Evolutionary conservation across 2,329 filamentous ascomycete species (phyloP).

Genomic region (Aspergillus sp.): DNA sequence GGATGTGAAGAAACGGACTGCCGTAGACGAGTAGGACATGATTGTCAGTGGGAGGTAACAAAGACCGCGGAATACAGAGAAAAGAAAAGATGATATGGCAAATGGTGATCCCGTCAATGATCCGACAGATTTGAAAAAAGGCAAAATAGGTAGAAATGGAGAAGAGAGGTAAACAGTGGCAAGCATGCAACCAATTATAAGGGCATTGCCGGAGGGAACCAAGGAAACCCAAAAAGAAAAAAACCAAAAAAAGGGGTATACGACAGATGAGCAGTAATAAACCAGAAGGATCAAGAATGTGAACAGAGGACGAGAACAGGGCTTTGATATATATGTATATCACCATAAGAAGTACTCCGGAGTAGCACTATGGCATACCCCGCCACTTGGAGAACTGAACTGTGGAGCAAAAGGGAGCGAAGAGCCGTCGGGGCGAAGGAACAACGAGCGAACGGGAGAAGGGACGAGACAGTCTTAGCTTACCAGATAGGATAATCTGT

Average conservation of each 20-base stretch:
- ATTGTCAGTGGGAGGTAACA: constrained; percentile 36
- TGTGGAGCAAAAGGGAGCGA: constrained; percentile 5
- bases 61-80: not conserved
- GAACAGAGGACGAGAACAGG: not conserved
- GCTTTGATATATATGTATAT: not conserved
- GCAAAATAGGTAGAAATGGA: constrained; percentile 76
- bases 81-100: too few species aligned
- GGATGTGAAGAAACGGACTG: constrained; percentile 63
- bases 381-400: constrained; percentile 4
- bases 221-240: constrained; percentile 2
- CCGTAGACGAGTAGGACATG: constrained; percentile 53
- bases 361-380: constrained; percentile 1
- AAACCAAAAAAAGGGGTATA: not conserved
- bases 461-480: constrained; percentile 10
- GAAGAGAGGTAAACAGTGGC: constrained; percentile 84
- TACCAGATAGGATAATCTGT: not conserved
- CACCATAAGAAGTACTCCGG: too few species aligned
- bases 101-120: too few species aligned
- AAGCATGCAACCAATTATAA: constrained; percentile 72
- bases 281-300: not conserved
- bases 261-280: not conserved
- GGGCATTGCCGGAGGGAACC: constrained; percentile 52
- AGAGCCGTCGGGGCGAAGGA: constrained; percentile 13
- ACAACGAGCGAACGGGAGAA: constrained; percentile 15
- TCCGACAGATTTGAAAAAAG: constrained; percentile 51